Evolutionary conservation across 805 yeast genomes (phyloP).

Genomic region (Schizosaccharomyces lindneri): DNA sequence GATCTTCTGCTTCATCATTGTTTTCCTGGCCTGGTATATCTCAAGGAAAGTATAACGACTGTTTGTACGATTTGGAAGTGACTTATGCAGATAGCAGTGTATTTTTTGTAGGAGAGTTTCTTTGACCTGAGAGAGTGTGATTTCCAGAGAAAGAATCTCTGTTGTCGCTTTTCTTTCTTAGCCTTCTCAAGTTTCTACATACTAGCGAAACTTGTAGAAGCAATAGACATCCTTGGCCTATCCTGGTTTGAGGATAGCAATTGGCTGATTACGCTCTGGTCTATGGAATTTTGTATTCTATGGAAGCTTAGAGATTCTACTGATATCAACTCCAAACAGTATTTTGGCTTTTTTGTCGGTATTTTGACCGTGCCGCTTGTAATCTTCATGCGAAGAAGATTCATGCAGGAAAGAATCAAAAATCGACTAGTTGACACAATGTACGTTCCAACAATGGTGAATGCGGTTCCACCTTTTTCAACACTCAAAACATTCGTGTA

Average conservation of each 20-base stretch:
- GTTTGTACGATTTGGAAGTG: no score
- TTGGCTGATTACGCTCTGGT: neutral
- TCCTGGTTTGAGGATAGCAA: neutral
- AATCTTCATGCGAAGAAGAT: neutral
- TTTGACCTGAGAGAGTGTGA: neutral
- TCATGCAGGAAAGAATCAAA: neutral
- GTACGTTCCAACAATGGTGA: neutral
- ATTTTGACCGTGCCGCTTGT: neutral
- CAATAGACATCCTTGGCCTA: neutral
- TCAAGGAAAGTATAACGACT: no score
- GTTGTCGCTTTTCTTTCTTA: no score
- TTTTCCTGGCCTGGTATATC: neutral
- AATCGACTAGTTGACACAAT: neutral
- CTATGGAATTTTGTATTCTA: neutral
- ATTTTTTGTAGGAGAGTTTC: neutral
- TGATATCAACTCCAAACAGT: no score
- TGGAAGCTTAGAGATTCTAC: no score
- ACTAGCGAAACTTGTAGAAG: neutral
- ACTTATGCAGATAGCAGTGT: neutral
- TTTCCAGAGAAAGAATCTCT: neutral
- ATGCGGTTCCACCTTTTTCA: neutral
- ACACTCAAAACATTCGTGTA: no score
- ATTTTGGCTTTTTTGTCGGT: slow-evolving; percentile 1
- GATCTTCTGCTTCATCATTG: neutral
- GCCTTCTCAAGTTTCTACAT: no score